phyloP scores from a whole-genome alignment of 257 asterid genomes.

The Solanum appendiculatum region DNA sequence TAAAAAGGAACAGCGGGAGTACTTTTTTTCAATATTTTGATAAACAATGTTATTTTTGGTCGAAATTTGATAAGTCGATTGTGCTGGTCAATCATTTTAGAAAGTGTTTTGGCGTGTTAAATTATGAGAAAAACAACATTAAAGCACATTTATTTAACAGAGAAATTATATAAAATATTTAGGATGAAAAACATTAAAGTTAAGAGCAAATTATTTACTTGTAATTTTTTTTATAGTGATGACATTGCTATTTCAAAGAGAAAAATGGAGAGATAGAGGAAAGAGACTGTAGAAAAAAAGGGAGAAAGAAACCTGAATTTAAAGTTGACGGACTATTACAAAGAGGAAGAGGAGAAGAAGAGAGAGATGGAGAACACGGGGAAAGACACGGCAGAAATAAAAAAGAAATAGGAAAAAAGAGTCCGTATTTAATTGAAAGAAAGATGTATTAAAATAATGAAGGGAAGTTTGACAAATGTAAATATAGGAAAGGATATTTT shows the following conservation, averaged over 20 bases:
- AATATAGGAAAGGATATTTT: neutral
- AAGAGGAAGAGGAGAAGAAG: neutral
- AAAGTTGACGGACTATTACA: neutral
- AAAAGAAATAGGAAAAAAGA: neutral
- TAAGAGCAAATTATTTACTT: neutral
- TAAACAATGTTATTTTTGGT: neutral
- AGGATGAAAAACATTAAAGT: neutral
- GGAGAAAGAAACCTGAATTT: neutral
- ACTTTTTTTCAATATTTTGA: neutral
- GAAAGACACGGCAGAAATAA: neutral
- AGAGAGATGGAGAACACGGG: neutral
- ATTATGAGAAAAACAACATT: neutral
- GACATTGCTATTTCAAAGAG: neutral
- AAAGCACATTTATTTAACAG: neutral
- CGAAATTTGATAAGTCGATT: neutral
- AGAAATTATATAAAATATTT: neutral
- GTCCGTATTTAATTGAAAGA: neutral
- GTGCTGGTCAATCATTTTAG: neutral
- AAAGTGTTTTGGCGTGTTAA: neutral
- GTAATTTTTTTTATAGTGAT: neutral
- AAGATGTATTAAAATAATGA: neutral
- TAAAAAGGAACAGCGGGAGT: neutral
- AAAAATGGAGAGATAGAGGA: neutral
- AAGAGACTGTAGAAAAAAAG: neutral
- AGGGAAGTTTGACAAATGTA: neutral